Evolutionary conservation across 306 rosid genomes (phyloP).

Genomic region (Hylodesmum podocarpum): DNA sequence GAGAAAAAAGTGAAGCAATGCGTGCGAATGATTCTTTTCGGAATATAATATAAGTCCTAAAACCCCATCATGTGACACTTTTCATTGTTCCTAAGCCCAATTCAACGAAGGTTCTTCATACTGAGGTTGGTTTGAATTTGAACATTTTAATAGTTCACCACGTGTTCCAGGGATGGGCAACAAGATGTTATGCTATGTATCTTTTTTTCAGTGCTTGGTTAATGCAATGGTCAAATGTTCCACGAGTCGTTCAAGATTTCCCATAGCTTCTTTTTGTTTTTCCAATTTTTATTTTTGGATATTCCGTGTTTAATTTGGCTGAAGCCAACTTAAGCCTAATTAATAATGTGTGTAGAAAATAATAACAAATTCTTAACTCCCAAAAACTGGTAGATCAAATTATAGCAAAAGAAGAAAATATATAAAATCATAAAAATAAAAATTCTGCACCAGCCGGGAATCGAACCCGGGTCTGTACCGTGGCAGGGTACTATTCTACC

Average conservation of each 20-base stretch:
- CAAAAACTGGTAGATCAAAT: no score
- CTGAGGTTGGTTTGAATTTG: neutral
- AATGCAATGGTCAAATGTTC: constrained; percentile 6
- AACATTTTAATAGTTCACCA: neutral
- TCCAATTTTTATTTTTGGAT: neutral
- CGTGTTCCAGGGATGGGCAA: constrained; percentile 18
- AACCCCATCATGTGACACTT: constrained; percentile 4
- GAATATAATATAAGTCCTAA: neutral
- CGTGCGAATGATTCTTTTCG: neutral
- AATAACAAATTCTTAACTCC: neutral
- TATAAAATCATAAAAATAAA: no score
- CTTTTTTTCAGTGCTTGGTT: neutral
- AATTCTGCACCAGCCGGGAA: constrained; percentile 41
- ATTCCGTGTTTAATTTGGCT: neutral
- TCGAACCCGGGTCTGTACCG: constrained; percentile 46
- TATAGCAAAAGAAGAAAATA: neutral
- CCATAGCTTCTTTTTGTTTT: neutral
- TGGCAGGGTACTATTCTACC: constrained; percentile 47
- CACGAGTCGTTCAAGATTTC: neutral
- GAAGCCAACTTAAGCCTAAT: neutral
- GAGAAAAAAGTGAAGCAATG: constrained; percentile 10
- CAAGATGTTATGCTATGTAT: neutral
- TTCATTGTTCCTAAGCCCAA: constrained; percentile 9
- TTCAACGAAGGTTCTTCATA: neutral
- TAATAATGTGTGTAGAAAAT: neutral